Conservation (phyloP, 176 grass and related monocot genomes). For the Pharus latifolius region DNA sequence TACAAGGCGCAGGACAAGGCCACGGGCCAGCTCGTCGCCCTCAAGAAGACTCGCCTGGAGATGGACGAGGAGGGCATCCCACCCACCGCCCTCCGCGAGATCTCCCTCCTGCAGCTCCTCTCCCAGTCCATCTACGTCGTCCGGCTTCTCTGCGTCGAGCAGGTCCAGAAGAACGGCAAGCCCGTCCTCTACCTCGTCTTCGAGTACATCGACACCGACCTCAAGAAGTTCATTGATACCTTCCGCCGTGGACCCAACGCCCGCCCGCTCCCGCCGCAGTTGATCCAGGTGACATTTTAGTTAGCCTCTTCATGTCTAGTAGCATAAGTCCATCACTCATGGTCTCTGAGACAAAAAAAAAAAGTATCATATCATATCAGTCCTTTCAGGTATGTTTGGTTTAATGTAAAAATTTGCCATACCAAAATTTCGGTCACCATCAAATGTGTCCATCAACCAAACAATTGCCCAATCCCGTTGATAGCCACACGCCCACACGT, state of each 20-base stretch:
- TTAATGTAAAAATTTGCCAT: too few species aligned
- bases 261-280: slow-evolving; percentile 35
- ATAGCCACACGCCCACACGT: too few species aligned
- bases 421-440: too few species aligned
- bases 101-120: slow-evolving; percentile 87
- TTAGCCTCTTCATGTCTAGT: too few species aligned
- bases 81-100: slow-evolving; percentile 74
- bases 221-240: slow-evolving; percentile 81
- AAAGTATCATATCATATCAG: too few species aligned
- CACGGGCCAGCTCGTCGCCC: slow-evolving; percentile 41
- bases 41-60: slow-evolving; percentile 32
- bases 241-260: slow-evolving; percentile 38
- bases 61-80: slow-evolving; percentile 66
- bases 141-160: slow-evolving; percentile 72
- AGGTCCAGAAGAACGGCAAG: slow-evolving; percentile 64
- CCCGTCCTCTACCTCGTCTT: slow-evolving; percentile 84
- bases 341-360: too few species aligned
- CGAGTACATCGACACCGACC: slow-evolving; percentile 86
- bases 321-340: too few species aligned
- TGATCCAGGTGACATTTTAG: slow-evolving; percentile 71
- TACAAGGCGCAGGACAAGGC: slow-evolving; percentile 54
- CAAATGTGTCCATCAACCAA: too few species aligned
- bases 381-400: too few species aligned
- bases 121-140: slow-evolving; percentile 88
- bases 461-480: too few species aligned